Base-by-base conservation (phyloP, 805 yeast species). In the Candida morakotiae region DNA sequence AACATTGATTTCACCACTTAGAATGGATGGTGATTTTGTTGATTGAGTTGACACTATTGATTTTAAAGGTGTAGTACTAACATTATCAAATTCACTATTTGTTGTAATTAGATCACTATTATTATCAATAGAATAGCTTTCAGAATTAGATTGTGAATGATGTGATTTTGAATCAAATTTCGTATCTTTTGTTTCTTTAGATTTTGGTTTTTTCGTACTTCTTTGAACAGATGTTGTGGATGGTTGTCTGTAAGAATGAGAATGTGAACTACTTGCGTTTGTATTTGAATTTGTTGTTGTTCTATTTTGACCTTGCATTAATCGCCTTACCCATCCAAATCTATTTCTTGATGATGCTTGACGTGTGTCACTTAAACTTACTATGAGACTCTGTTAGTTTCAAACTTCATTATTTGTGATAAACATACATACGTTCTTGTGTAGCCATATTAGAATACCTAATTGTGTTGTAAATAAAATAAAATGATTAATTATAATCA, bases 31-130 rank as follows among this genome's bases (percentile, higher is more conserved):
- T 2, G 71, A 49, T 36, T 56, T 60, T 5, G 70, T 64, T 5
- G 72, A 66, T 11, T 62, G 66, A 5, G 51, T 44, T 1, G 75
- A 66, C 3, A 69, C 55, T 7, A 70, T 52, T 22, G 77, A 73
- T 39, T 71, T 62, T 24, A 74, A 55, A 1, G 79, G 79, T 23
- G 56, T 64, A 3, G 78, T 74, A 42, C 76, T 69, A 33, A 66
- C 55, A 41, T 72, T 72, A 43, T 67, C 72, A 5, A 56, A 27
- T 4, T 69, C 2, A 34, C 33, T 29, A 13, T 18, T 22, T 7
- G 28, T 27, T 13, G 37, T 23, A 3, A 38, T 28, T 34, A 28
- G 38, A 27, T 39, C 42, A 13, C 37, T 38, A n/a, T 10, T 8
- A 20, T 13, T 28, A 3, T 20, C 35, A 9, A 30, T 19, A 5